A percentile compares a stretch with the other conserved stretches of the same genome.
Evolutionary conservation across 257 asterid species (phyloP).

Genomic region (Solanum sparsipilum): DNA sequence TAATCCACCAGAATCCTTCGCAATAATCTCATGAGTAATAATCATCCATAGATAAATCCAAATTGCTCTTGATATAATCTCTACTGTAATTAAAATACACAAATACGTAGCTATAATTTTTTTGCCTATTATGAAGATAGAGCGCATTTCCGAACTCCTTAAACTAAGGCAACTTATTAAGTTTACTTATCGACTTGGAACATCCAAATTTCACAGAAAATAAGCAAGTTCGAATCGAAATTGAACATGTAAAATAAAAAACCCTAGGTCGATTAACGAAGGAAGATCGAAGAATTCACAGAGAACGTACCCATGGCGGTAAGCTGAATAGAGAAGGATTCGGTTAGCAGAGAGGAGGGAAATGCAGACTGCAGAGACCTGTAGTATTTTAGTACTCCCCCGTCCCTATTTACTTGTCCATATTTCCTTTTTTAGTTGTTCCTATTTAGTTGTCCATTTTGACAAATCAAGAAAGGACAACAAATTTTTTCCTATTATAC

Average conservation of each 20-base stretch:
- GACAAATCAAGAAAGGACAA: no score
- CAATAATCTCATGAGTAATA: neutral
- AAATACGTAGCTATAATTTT: neutral
- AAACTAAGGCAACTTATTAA: neutral
- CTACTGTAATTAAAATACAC: neutral
- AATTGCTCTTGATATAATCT: neutral
- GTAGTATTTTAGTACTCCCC: neutral
- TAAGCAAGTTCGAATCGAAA: neutral
- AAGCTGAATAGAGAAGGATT: neutral
- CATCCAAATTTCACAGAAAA: neutral
- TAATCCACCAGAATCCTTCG: neutral
- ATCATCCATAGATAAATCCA: neutral
- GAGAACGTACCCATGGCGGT: conserved; percentile 6
- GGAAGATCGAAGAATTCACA: neutral
- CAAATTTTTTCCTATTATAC: no score
- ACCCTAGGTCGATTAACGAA: neutral
- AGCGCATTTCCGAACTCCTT: neutral
- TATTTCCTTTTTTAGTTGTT: no score
- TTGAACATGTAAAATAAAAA: neutral
- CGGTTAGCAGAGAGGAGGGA: neutral
- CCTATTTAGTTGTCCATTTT: no score
- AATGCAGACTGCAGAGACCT: neutral
- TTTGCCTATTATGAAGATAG: neutral
- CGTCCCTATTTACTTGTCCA: no score
- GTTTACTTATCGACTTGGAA: neutral